Evolutionary conservation across 768 basidiomycete genomes (phyloP).

Genomic region (Tephrocybe sp.): DNA sequence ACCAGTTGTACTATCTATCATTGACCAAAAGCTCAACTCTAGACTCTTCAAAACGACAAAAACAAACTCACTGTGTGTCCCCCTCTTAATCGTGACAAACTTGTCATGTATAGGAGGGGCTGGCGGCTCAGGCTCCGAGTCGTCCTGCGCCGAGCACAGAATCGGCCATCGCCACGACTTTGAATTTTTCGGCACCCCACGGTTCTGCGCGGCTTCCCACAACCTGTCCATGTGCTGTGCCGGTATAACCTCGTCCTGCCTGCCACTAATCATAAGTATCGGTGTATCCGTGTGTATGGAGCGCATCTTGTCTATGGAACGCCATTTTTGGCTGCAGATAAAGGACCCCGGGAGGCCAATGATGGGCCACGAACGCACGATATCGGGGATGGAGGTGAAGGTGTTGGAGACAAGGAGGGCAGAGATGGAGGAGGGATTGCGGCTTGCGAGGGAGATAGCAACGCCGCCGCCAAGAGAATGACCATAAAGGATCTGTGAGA

Average conservation of each 20-base stretch:
- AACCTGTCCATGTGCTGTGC: constrained; percentile 60
- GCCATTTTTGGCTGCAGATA: constrained; percentile 81
- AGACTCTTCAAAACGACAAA: too few species aligned
- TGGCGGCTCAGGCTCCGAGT: constrained; percentile 27
- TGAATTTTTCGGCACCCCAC: constrained; percentile 25
- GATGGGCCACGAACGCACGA: constrained; percentile 67
- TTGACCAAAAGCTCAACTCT: too few species aligned
- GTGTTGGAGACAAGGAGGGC: constrained; percentile 89
- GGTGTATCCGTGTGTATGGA: constrained; percentile 57
- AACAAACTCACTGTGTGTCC: constrained; percentile 42
- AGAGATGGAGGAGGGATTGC: constrained; percentile 64
- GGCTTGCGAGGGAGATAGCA: constrained; percentile 76
- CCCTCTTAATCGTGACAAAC: constrained; percentile 37
- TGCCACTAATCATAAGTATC: constrained; percentile 74
- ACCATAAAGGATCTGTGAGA: constrained; percentile 66
- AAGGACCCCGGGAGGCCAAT: constrained; percentile 70
- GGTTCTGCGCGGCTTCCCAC: constrained; percentile 48
- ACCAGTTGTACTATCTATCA: background rate
- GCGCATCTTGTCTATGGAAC: constrained; percentile 60
- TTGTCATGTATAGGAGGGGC: constrained; percentile 3
- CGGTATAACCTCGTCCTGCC: constrained; percentile 61
- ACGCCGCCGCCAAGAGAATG: constrained; percentile 89
- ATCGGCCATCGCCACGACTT: background rate
- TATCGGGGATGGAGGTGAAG: constrained; percentile 75
- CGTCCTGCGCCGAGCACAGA: constrained; percentile 13